phyloP scores from a whole-genome alignment of 108 stramenopile genomes.

The Cyclotella kingstonii region DNA sequence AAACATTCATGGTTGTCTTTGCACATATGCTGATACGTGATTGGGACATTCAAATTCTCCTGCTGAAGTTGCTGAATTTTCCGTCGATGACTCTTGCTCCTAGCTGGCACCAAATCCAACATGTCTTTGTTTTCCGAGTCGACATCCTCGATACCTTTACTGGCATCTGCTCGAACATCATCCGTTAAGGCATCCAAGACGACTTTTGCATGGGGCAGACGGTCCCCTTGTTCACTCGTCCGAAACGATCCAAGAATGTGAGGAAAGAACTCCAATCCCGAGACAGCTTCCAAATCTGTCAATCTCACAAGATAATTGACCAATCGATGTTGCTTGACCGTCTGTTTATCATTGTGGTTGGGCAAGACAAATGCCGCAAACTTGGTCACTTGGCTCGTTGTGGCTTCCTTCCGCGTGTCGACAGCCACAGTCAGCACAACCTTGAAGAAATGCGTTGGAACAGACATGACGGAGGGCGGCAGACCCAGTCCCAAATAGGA shows the following conservation, averaged over 20 bases:
- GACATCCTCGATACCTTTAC: background rate
- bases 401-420: background rate
- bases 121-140: conserved; percentile 2
- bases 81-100: conserved; percentile 20
- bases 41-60: conserved; percentile 27
- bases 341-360: conserved; percentile 43
- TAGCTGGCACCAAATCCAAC: conserved; percentile 10
- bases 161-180: conserved; percentile 15
- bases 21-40: conserved; percentile 41
- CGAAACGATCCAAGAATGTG: conserved; percentile 17
- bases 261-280: conserved; percentile 79
- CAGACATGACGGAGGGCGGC: conserved; percentile 67
- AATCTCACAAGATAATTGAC: conserved; percentile 73
- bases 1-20: conserved; percentile 28
- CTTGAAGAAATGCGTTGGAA: conserved; percentile 89
- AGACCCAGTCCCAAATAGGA: conserved; percentile 57
- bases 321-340: conserved; percentile 30
- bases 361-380: conserved; percentile 86
- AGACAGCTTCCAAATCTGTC: conserved; percentile 76
- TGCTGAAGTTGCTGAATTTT: conserved; percentile 27
- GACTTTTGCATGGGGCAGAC: conserved; percentile 20
- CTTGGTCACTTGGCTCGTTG: background rate
- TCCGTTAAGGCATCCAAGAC: conserved; percentile 46
- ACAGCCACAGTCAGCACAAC: conserved; percentile 55
- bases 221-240: conserved; percentile 11